Base-by-base conservation (phyloP, 495 filamentous ascomycete species). In the Podospora tetraspora region DNA sequence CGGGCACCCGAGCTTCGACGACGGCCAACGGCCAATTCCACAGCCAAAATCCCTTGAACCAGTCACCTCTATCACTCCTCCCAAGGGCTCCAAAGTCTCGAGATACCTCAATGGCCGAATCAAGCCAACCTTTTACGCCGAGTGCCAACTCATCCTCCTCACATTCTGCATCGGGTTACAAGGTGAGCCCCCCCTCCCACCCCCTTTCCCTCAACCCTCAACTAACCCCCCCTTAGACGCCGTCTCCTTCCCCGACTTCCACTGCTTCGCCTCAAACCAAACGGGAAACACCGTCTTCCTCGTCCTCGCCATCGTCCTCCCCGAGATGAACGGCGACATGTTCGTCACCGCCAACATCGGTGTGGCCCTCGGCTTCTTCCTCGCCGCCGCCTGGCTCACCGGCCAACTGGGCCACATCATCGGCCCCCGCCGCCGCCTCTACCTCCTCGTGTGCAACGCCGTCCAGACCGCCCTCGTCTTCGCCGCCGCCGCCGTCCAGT, bases 211-310 rank as follows among this genome's bases (percentile, higher is more conserved):
- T 1, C 3, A 30, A n/a, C 10, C 23, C 13, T 2, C 1, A 60
- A 24, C 19, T 34, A 34, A 21, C 62, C 13, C 23, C 24, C 58
- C 2, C 12, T 21, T 29, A 83, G 87, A 89, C 74, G 86, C 86
- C 59, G 80, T 84, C 63, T 81, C 85, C 65, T 90, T 84, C 71
- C 85, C 85, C 25, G 86, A 87, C 74, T 89, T 84, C 74, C 82
- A 82, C 78, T 88, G 86, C 70, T 89, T 90, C 71, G 84, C 87
- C 34, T 88, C 85, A 34, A 89, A 89, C 76, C 86, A 90, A 71
- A 89, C 87, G 1, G 87, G 87, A 70, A 90, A 89, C 77, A 86
- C 86, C 16, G 82, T 90, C 59, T 83, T 84, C 70, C 77, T 84
- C 13, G 74, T 88, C 58, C 79, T 88, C 22, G 86, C 85, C 34